Evolutionary conservation across 2,329 filamentous ascomycete genomes (phyloP), one percentile per base, ranked within the genome.

Genomic region (Alternaria atra): DNA sequence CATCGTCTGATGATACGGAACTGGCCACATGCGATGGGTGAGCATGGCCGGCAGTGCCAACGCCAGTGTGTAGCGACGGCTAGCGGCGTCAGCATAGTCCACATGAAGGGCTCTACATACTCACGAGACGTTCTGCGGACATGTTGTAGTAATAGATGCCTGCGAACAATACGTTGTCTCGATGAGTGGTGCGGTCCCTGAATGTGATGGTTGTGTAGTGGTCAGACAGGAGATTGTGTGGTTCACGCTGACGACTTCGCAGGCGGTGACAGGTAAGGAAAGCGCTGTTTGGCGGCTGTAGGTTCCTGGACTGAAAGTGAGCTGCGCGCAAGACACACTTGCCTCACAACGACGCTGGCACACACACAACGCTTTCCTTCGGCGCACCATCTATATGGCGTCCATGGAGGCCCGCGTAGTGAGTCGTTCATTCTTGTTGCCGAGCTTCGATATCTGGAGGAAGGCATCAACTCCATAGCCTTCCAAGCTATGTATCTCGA

Each of bases 391-490:
- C 72, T 76, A 84, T 17, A 84, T 78, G 7, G 82, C 81, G 66
- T 85, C 83, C 81, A 85, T 84, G n/a, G 77, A 81, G 4, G 83
- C 83, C 60, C 83, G 75, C 12, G 83, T 85, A 17, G 85, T 93
- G 63, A 99, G 84, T 61, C 97, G 93, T 82, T 99, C 95, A 74
- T 98, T 97, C 84, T 97, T 97, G 78, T 99, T 99, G 20, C 95
- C 95, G 58, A 99, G 84, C 77, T 97, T 96, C 5, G 93, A 97
- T 61, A 99, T 97, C 76, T 98, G 94, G 65, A 99, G 81, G 74
- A 99, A 99, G 0, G 92, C 94, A 81, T 99, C 95, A 6, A 96
- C 93, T 13, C 95, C 95, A 76, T 97, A 98, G 0, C 95, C 96
- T 75, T 97, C 94, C 7, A 99, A 82, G 73, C 91, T 97, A 77